A percentile compares a stretch with the other conserved stretches of the same genome.
Evolutionary conservation across 306 rosid species (phyloP).

Genomic region (Cotoneaster glaucophyllus): DNA sequence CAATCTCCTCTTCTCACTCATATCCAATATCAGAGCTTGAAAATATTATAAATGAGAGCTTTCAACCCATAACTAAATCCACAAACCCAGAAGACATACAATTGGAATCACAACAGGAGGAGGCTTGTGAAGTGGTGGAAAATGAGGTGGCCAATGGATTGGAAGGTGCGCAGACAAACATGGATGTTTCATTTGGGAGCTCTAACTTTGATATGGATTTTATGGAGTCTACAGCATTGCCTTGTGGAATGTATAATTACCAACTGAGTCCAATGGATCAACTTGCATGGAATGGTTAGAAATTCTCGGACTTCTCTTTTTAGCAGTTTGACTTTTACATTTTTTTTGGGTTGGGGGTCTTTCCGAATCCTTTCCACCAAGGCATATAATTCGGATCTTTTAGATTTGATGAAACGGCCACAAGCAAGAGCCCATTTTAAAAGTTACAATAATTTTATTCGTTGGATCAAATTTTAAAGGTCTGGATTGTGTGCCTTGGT

Average conservation of each 20-base stretch:
- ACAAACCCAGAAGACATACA: not conserved
- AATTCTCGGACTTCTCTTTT: not conserved
- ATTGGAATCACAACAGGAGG: slow-evolving; percentile 3
- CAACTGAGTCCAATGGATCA: slow-evolving; percentile 21
- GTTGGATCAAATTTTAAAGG: too few relatives aligned
- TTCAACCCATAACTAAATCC: not conserved
- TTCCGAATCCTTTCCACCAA: too few relatives aligned
- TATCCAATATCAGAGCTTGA: slow-evolving; percentile 12
- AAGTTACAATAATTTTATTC: too few relatives aligned
- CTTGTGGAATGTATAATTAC: slow-evolving; percentile 21
- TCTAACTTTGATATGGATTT: slow-evolving; percentile 24
- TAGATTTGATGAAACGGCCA: too few relatives aligned
- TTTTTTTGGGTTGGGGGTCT: not conserved
- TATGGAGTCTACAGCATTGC: slow-evolving; percentile 9
- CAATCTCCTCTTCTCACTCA: not conserved
- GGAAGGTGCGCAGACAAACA: not conserved
- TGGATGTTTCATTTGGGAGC: slow-evolving; percentile 18
- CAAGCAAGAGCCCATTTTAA: too few relatives aligned
- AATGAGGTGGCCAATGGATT: not conserved
- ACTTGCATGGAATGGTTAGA: slow-evolving; percentile 20
- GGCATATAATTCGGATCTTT: too few relatives aligned
- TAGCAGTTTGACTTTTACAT: not conserved
- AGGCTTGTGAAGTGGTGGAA: slow-evolving; percentile 4
- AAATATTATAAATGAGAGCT: not conserved
- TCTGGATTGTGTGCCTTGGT: too few relatives aligned